These are phyloP conservation scores for Pseudotulostoma volvatum DNA, from an alignment of 495 filamentous ascomycete genomes.

Conservation along the genomic window DNA sequence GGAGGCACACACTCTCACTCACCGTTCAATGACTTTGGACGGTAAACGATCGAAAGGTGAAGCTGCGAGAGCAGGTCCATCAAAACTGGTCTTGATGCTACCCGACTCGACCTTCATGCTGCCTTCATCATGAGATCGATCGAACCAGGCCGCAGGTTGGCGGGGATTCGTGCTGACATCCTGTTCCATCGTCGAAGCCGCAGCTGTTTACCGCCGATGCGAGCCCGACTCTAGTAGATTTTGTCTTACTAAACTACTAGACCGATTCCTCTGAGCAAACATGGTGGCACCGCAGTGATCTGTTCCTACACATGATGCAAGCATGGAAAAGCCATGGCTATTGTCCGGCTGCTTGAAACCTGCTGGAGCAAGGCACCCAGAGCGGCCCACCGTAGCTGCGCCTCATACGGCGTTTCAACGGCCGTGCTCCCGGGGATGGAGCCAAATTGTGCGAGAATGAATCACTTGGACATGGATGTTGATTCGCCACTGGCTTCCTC, in stretches of 20 bases:
- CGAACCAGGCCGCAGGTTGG: not conserved
- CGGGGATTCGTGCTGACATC: not conserved
- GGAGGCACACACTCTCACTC: conserved; percentile 6
- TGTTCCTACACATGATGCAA: too few relatives aligned
- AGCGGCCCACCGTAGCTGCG: too few relatives aligned
- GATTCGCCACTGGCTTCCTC: too few relatives aligned
- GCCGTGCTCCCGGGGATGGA: too few relatives aligned
- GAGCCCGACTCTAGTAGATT: conserved; percentile 1
- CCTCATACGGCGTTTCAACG: too few relatives aligned
- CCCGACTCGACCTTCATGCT: not conserved
- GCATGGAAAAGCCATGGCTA: too few relatives aligned
- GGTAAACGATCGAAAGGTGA: conserved; percentile 15
- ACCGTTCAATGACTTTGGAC: conserved; percentile 15
- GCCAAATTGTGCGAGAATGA: too few relatives aligned
- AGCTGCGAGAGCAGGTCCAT: not conserved
- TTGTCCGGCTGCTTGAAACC: too few relatives aligned
- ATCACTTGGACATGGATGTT: too few relatives aligned
- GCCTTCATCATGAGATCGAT: not conserved
- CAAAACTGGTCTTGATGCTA: not conserved
- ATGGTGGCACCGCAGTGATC: conserved; percentile 1
- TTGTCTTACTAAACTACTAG: conserved; percentile 2
- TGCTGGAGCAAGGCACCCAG: too few relatives aligned
- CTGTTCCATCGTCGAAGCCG: conserved; percentile 2
- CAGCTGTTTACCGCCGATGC: conserved; percentile 2
- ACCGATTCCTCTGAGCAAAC: conserved; percentile 2